Percentiles rank a stretch among this genome's conserved stretches.
phyloP scores from a whole-genome alignment of 441 rosid genomes.

The Syzygium syzygioides region DNA sequence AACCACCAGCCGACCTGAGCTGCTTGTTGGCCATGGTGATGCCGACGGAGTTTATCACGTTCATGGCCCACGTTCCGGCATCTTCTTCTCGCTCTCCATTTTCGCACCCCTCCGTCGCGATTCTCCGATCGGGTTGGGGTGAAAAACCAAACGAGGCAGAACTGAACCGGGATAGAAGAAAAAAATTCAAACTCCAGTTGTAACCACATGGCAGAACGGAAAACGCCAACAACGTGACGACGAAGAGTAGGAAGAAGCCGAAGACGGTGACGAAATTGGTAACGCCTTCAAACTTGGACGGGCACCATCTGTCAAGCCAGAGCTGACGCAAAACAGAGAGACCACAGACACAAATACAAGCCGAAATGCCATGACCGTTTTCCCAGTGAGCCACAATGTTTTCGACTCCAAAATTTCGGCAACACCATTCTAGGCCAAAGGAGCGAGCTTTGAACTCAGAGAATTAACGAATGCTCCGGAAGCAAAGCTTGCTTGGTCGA shows the following conservation, averaged over 20 bases:
- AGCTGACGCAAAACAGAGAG: no score
- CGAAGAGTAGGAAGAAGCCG: no score
- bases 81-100: constrained; percentile 59
- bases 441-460: no score
- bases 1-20: constrained; percentile 79
- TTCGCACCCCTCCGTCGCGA: not conserved
- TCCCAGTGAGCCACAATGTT: constrained; percentile 3
- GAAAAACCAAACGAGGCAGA: not conserved
- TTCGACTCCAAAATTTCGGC: constrained; percentile 10
- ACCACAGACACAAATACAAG: no score
- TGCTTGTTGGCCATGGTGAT: constrained; percentile 87
- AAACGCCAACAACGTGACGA: not conserved
- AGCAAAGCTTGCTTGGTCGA: no score
- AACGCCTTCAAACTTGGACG: not conserved
- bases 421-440: not conserved
- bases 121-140: not conserved
- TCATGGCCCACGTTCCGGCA: constrained; percentile 86
- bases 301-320: not conserved
- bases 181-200: not conserved
- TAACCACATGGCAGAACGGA: not conserved
- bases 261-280: not conserved
- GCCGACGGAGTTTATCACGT: constrained; percentile 77
- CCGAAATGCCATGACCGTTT: no score
- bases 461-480: no score
- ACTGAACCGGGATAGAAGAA: not conserved